Percentiles rank a stretch among this genome's conserved stretches.
phyloP scores from a whole-genome alignment of 2,329 filamentous ascomycete genomes.

The Aaosphaeria pasadenensis region DNA sequence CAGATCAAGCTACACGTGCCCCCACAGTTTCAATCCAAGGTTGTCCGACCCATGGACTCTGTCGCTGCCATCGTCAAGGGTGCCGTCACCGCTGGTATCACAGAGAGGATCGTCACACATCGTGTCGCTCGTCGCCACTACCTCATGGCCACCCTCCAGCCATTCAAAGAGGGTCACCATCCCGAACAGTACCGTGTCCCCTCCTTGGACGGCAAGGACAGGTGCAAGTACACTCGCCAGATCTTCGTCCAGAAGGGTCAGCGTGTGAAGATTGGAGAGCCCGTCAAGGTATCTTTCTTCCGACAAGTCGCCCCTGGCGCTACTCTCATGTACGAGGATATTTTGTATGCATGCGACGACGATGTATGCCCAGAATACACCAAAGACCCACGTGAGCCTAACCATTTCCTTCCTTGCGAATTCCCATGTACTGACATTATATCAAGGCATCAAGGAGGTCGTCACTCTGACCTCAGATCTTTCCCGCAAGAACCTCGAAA shows the following conservation, averaged over 20 bases:
- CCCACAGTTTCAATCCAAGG: conserved; percentile 97
- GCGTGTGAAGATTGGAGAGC: conserved; percentile 98
- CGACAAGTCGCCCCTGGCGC: conserved; percentile 94
- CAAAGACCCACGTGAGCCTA: conserved; percentile 91
- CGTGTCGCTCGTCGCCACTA: conserved; percentile 97
- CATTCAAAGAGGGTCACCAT: conserved; percentile 98
- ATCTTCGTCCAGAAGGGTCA: conserved; percentile 99
- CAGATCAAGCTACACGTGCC: conserved; percentile 99
- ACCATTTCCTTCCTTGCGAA: neutral
- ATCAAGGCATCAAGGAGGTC: conserved; percentile 92
- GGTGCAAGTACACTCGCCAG: conserved; percentile 97
- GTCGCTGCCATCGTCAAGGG: conserved; percentile 98
- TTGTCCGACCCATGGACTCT: conserved; percentile 97
- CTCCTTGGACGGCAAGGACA: conserved; percentile 91
- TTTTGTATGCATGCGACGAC: conserved; percentile 94
- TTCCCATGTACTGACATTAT: conserved; percentile 1
- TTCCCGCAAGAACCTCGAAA: conserved; percentile 96
- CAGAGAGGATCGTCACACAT: conserved; percentile 92
- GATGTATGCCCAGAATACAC: conserved; percentile 98
- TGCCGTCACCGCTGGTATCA: conserved; percentile 95
- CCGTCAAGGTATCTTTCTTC: conserved; percentile 98
- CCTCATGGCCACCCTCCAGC: conserved; percentile 97
- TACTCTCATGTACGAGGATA: conserved; percentile 99
- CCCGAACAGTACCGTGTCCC: conserved; percentile 97
- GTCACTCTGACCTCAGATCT: conserved; percentile 96